Base-by-base conservation (phyloP, 257 asterid genomes). In the Asclepias syriaca region DNA sequence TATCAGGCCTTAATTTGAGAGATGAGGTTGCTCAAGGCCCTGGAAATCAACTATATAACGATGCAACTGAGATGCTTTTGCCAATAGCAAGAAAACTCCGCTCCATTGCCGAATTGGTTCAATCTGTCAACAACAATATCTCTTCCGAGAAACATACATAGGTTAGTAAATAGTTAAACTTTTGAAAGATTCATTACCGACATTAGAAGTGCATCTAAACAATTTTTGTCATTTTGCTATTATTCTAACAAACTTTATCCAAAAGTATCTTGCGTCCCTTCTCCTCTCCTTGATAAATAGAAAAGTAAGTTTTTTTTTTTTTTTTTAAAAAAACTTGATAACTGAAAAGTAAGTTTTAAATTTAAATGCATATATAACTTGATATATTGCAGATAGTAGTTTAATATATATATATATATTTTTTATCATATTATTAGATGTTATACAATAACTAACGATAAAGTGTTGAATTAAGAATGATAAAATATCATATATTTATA, bases 51-150 rank as follows among this genome's bases (percentile, higher is more conserved):
- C 73, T 79, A 66, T 74, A 45, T 56, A 71, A 73, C 39, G 77
- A 77, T 77, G 80, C 85, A 63, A 79, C 85, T 56, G 65, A 53
- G 48, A 76, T 71, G 77, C 79, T 88, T 63, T 76, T 77, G 59
- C 48, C 78, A 73, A 76, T 85, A 64, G 87, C 87, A 46, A 79
- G 59, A 22, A 88, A 85, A 72, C 68, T 85, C 61, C 77, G 76
- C 32, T 86, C 77, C 32, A 73, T 85, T 70, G 81, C 81, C 66
- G 68, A 72, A 67, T 74, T 83, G 80, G 80, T 77, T 24, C 74
- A 79, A 69, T 69, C 83, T 71, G 72, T 79, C 50, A 73, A 61
- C 72, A 77, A 77, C 56, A 46, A 32, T 37, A 18, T 63, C n/a
- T 57, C 43, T 73, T 43, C 51, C 10, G 51, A 7, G 6, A 39